Conservation (phyloP, 2,329 filamentous ascomycete genomes). For the Trichophyton equinum region DNA sequence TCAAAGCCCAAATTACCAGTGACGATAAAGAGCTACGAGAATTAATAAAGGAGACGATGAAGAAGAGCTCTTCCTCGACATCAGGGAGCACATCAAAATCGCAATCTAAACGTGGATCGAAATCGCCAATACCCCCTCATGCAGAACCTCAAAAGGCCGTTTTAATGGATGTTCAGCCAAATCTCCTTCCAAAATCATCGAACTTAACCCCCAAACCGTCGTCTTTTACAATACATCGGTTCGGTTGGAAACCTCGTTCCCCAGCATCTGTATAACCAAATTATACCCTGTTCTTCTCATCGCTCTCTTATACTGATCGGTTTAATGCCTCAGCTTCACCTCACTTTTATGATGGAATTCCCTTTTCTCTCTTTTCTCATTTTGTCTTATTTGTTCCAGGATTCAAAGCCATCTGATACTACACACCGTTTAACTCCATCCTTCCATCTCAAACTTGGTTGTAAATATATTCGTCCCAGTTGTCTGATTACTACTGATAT, state of each 20-base stretch:
- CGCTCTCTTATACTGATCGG: neutral
- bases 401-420: neutral
- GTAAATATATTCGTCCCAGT: slow-evolving; percentile 1
- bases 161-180: slow-evolving; percentile 33
- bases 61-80: slow-evolving; percentile 19
- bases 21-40: slow-evolving; percentile 61
- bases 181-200: slow-evolving; percentile 18
- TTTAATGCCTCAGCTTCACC: neutral
- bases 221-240: slow-evolving; percentile 8
- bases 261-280: neutral
- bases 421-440: neutral
- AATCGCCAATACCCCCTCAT: slow-evolving; percentile 18
- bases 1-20: slow-evolving; percentile 71
- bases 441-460: neutral
- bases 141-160: slow-evolving; percentile 34
- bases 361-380: neutral
- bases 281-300: neutral
- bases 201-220: slow-evolving; percentile 6
- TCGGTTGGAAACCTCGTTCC: slow-evolving; percentile 11
- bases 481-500: neutral
- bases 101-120: neutral
- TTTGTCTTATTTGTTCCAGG: neutral
- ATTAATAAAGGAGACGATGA: slow-evolving; percentile 52
- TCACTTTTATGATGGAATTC: neutral
- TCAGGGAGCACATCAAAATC: slow-evolving; percentile 3